These are phyloP conservation scores for Papilionanthe hybrid DNA, from an alignment of 116 monocot species.

Conservation along the genomic window DNA sequence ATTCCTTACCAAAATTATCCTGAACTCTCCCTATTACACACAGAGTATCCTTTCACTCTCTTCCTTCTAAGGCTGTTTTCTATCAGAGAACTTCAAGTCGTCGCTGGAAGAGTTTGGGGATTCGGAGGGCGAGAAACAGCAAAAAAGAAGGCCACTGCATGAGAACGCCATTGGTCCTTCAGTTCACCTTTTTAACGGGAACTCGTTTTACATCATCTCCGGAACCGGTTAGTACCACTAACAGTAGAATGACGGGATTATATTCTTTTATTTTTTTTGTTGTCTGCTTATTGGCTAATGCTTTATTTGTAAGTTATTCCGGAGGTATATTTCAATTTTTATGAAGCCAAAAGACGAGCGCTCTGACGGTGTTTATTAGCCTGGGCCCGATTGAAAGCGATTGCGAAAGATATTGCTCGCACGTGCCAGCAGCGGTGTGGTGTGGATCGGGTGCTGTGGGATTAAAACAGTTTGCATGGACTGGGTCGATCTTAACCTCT, in stretches of 20 bases:
- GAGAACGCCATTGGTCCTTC: background rate
- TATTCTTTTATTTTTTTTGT: background rate
- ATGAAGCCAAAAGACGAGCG: background rate
- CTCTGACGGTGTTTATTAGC: too few species aligned
- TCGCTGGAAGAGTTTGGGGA: background rate
- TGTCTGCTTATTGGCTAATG: background rate
- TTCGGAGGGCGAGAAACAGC: background rate
- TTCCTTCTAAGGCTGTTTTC: too few species aligned
- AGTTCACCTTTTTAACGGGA: background rate
- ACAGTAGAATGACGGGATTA: background rate
- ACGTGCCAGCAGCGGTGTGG: too few species aligned
- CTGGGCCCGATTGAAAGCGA: too few species aligned
- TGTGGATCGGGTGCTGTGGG: too few species aligned
- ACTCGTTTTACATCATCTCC: background rate
- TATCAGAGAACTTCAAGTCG: background rate
- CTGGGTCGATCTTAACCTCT: too few species aligned
- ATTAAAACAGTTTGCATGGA: too few species aligned
- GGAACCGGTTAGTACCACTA: background rate
- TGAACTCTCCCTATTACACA: background rate
- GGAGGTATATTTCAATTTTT: background rate
- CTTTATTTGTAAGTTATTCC: background rate
- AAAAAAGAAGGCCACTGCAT: background rate
- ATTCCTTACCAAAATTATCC: background rate
- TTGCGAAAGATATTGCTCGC: too few species aligned
- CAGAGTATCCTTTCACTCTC: background rate